These are phyloP conservation scores for Aspergillus fischeri DNA, from an alignment of 2,329 filamentous ascomycete species.

Conservation along the genomic window DNA sequence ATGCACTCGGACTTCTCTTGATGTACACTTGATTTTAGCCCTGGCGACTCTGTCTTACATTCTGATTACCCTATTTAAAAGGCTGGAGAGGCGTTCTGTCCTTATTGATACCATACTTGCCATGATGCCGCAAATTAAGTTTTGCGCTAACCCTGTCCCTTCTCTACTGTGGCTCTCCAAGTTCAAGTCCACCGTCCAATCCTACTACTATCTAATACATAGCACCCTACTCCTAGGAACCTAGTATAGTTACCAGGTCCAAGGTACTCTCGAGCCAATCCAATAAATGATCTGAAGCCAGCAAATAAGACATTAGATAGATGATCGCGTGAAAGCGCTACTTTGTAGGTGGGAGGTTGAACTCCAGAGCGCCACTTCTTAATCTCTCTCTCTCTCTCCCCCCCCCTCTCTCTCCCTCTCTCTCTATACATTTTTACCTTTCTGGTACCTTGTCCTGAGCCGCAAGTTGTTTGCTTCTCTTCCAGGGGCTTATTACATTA, in stretches of 20 bases:
- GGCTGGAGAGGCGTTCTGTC: neutral
- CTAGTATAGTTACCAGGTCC: neutral
- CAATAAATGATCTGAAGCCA: neutral
- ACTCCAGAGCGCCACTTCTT: too few relatives aligned
- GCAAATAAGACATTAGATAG: neutral
- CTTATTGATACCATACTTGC: neutral
- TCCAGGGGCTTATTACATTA: too few relatives aligned
- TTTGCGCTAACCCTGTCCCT: neutral
- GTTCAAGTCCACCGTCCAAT: neutral
- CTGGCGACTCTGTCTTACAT: neutral
- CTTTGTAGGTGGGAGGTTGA: neutral
- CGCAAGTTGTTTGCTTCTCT: neutral
- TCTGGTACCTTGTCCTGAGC: neutral
- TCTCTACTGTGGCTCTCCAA: neutral
- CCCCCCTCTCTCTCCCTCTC: neutral
- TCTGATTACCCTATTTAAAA: neutral
- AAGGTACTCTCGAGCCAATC: neutral
- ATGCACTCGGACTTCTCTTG: neutral
- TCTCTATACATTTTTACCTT: neutral
- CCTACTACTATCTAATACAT: neutral
- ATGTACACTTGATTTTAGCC: neutral
- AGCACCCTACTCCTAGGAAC: neutral
- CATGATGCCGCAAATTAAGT: neutral
- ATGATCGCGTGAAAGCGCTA: too few relatives aligned
- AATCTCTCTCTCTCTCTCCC: neutral